phyloP scores from a whole-genome alignment of 352 stramenopile species.

The Phytophthora sp. region DNA sequence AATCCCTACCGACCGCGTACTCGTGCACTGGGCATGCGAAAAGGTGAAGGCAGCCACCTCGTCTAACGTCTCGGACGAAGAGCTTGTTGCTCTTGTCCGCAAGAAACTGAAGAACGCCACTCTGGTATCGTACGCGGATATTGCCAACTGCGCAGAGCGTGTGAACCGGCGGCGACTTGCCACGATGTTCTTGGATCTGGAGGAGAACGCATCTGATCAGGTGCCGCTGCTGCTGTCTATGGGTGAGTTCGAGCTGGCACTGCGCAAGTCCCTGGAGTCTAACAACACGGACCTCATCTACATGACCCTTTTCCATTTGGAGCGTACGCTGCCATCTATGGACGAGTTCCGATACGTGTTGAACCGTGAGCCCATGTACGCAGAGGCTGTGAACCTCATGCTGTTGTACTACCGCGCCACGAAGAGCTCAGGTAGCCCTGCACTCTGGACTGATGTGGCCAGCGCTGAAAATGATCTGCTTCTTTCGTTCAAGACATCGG shows the following conservation, averaged over 20 bases:
- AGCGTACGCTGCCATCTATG: conserved; percentile 79
- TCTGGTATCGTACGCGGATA: conserved; percentile 83
- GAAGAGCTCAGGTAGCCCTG: conserved; percentile 62
- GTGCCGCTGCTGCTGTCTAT: conserved; percentile 91
- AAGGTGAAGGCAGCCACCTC: conserved; percentile 77
- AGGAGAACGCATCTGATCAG: conserved; percentile 88
- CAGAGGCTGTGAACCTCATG: conserved; percentile 78
- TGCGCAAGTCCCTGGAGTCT: conserved; percentile 89
- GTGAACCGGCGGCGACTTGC: conserved; percentile 84
- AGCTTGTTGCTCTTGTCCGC: conserved; percentile 82
- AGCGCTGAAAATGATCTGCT: conserved; percentile 80
- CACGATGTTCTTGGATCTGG: conserved; percentile 91
- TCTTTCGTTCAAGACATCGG: conserved; percentile 66
- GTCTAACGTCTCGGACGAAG: conserved; percentile 70
- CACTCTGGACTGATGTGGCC: conserved; percentile 67
- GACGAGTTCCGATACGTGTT: conserved; percentile 84
- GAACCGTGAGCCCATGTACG: conserved; percentile 72
- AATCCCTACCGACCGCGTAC: conserved; percentile 86
- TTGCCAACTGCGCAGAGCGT: conserved; percentile 81
- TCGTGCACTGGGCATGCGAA: conserved; percentile 92
- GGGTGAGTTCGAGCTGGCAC: conserved; percentile 90
- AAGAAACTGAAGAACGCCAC: conserved; percentile 86
- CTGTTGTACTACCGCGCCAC: conserved; percentile 78
- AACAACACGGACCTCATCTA: conserved; percentile 92
- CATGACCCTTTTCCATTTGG: conserved; percentile 89